Percentiles rank a stretch among this genome's conserved stretches.
These are phyloP conservation scores for Keithomyces neogunnii DNA, from an alignment of 2,329 filamentous ascomycete species.

Conservation along the genomic window DNA sequence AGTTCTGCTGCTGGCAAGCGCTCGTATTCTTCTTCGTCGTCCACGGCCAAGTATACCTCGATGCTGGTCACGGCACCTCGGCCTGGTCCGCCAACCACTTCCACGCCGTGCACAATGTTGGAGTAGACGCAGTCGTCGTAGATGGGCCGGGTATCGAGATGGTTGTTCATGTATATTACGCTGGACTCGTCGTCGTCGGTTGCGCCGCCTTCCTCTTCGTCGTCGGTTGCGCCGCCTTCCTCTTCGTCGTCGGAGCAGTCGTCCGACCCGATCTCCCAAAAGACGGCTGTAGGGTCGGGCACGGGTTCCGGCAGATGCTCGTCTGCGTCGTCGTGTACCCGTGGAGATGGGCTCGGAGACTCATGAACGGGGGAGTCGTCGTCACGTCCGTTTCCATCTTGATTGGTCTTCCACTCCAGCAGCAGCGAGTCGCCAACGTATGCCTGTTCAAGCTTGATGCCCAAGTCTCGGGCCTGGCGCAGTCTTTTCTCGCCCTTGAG, in stretches of 20 bases:
- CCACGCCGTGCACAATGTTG: slow-evolving; percentile 20
- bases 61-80: slow-evolving; percentile 15
- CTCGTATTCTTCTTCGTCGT: slow-evolving; percentile 14
- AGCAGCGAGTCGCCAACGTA: slow-evolving; percentile 18
- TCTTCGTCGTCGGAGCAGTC: background rate
- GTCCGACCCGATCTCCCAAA: too few relatives aligned
- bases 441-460: slow-evolving; percentile 13
- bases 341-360: background rate
- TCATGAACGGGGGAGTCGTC: background rate
- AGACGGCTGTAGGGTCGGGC: too few relatives aligned
- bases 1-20: slow-evolving; percentile 21
- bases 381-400: background rate
- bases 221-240: background rate
- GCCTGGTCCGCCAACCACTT: slow-evolving; percentile 11
- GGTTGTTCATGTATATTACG: slow-evolving; percentile 12
- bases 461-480: slow-evolving; percentile 13
- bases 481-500: slow-evolving; percentile 19
- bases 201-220: background rate
- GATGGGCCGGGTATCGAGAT: slow-evolving; percentile 10
- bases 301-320: background rate
- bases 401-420: slow-evolving; percentile 17
- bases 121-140: slow-evolving; percentile 12
- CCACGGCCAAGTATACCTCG: slow-evolving; percentile 19
- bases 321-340: background rate
- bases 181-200: slow-evolving; percentile 7